A percentile compares a stretch with the other conserved stretches of the same genome.
Conservation (phyloP, 306 rosid genomes). For the Datisca glomerata region DNA sequence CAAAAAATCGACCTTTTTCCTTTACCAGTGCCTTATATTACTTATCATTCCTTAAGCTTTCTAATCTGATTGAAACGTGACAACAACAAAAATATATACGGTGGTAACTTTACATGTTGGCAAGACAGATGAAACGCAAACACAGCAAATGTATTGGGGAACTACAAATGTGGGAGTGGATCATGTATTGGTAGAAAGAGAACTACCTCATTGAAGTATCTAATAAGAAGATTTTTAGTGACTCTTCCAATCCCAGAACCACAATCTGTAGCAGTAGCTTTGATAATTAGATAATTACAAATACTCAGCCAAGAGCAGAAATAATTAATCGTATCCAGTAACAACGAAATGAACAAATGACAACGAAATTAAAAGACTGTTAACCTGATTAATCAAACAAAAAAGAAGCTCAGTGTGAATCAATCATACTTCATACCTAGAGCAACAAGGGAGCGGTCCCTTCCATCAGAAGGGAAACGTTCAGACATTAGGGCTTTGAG, state of each 20-base stretch:
- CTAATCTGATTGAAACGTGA: too few relatives aligned
- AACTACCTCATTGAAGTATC: slow-evolving; percentile 88
- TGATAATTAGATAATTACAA: background rate
- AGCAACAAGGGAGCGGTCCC: slow-evolving; percentile 47
- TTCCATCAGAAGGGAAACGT: slow-evolving; percentile 31
- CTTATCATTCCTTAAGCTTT: too few relatives aligned
- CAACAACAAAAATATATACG: too few relatives aligned
- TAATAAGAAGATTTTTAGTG: slow-evolving; percentile 71
- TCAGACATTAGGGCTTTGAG: slow-evolving; percentile 48
- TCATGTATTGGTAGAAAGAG: too few relatives aligned
- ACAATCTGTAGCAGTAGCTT: slow-evolving; percentile 48
- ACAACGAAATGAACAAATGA: too few relatives aligned
- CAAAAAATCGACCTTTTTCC: too few relatives aligned
- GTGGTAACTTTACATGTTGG: too few relatives aligned
- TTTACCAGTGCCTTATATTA: too few relatives aligned
- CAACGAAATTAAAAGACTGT: too few relatives aligned
- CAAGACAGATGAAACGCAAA: too few relatives aligned
- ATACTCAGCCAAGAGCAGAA: background rate
- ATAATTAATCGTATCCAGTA: background rate
- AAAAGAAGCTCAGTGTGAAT: background rate
- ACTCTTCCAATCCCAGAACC: slow-evolving; percentile 98
- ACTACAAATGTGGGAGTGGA: too few relatives aligned
- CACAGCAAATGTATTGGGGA: too few relatives aligned
- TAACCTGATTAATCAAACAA: background rate
- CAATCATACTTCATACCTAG: slow-evolving; percentile 35